These are phyloP conservation scores for Pyrenophora tritici-repentis DNA, from an alignment of 2,329 filamentous ascomycete species.

Conservation along the genomic window DNA sequence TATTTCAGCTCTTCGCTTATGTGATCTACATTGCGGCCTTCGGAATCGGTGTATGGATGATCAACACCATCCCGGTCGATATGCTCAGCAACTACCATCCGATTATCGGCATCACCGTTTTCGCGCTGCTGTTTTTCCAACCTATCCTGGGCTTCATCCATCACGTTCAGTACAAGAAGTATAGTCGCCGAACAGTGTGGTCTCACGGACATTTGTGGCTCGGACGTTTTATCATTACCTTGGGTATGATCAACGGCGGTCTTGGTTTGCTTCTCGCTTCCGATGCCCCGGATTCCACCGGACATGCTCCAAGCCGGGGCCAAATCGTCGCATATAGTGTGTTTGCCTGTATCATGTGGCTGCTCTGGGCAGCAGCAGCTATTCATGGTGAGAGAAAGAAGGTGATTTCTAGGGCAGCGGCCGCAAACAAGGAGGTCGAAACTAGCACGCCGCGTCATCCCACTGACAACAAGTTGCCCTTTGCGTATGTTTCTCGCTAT, in stretches of 20 bases:
- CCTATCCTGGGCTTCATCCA: slow-evolving; percentile 59
- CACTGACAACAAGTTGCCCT: slow-evolving; percentile 20
- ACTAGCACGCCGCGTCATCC: slow-evolving; percentile 5
- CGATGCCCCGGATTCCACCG: slow-evolving; percentile 30
- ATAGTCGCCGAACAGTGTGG: slow-evolving; percentile 51
- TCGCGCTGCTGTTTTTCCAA: slow-evolving; percentile 59
- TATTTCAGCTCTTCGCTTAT: slow-evolving; percentile 56
- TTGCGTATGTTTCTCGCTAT: slow-evolving; percentile 12
- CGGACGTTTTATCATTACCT: slow-evolving; percentile 55
- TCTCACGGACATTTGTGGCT: slow-evolving; percentile 61
- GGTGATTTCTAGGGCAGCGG: slow-evolving; percentile 9
- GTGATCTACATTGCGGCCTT: slow-evolving; percentile 55
- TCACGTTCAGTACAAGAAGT: slow-evolving; percentile 57
- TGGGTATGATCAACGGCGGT: slow-evolving; percentile 63
- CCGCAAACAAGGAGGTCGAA: slow-evolving; percentile 16
- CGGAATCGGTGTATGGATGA: slow-evolving; percentile 58
- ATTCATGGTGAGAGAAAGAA: slow-evolving; percentile 34
- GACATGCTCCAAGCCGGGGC: slow-evolving; percentile 28
- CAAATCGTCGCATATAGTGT: slow-evolving; percentile 44
- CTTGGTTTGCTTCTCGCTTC: slow-evolving; percentile 53
- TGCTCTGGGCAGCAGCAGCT: slow-evolving; percentile 37
- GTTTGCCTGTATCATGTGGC: slow-evolving; percentile 42
- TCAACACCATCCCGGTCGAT: slow-evolving; percentile 37
- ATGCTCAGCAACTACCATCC: slow-evolving; percentile 52
- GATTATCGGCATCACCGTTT: slow-evolving; percentile 60